Base-by-base conservation (phyloP, 2,329 filamentous ascomycete species). In the Drechslerella stenobrocha region DNA sequence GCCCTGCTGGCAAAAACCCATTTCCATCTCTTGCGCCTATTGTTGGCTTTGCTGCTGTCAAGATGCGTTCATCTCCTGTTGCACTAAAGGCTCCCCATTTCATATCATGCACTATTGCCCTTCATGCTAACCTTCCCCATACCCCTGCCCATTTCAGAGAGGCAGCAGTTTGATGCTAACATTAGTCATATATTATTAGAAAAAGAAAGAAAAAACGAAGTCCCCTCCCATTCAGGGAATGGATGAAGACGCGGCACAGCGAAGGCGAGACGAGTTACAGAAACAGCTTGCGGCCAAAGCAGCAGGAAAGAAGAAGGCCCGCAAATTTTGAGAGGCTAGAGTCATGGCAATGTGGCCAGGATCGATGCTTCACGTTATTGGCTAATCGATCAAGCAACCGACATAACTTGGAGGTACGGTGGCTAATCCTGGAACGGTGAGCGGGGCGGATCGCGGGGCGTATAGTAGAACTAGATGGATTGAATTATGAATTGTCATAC, bases 231-330 rank as follows among this genome's bases (percentile, higher is more conserved):
- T 55, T 18, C 64, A 73, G 35, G 66, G 70, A 24, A 67, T 70
- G 61, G 72, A 72, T 40, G 72, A 73, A 37, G 72, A 72, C 20
- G 72, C 70, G 20, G 72, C 72, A 23, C 71, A 73, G 60, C 70
- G 66, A 23, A 71, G 72, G 45, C 57, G 72, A 34, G 69, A 69
- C 15, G 65, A 73, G 42, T 45, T 73, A 18, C 64, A 72, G 60
- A 71, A 70, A 53, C 72, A 73, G 34, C 35, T 73, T 20, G 72
- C 73, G 35, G 69, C 72, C 7, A 73, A 73, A 61, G 59, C 72
- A 20, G 72, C 72, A 40, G 60, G 61, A 4, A 71, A 70, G n/a
- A 70, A 63, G 44, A 72, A 71, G 53, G 73, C 70, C 46, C 56
- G 72, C 26, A 73, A 70, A 34, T 73, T 73, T 50, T 73, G 53